phyloP scores from a whole-genome alignment of 768 basidiomycete genomes.

The Cubamyces lactineus region DNA sequence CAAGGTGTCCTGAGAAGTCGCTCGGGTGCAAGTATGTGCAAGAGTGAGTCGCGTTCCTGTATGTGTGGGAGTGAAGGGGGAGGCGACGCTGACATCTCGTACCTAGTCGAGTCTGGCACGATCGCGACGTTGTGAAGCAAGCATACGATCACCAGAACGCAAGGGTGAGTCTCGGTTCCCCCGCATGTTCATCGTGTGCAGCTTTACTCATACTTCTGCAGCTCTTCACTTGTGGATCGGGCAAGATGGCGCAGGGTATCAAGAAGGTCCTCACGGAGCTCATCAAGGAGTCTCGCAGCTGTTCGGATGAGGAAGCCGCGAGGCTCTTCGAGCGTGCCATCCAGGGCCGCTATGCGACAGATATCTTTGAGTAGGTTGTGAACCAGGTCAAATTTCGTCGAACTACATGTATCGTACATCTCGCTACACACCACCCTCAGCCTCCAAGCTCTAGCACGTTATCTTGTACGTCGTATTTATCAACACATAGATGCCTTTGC shows the following conservation, averaged over 20 bases:
- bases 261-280: constrained; percentile 42
- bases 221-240: constrained; percentile 50
- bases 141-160: constrained; percentile 38
- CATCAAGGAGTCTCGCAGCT: constrained; percentile 33
- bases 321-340: constrained; percentile 39
- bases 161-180: constrained; percentile 33
- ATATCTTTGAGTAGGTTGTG: constrained; percentile 48
- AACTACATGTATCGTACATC: no score
- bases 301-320: constrained; percentile 35
- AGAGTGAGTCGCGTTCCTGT: constrained; percentile 30
- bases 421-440: no score
- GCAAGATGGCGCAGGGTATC: constrained; percentile 43
- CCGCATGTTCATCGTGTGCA: background rate
- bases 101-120: constrained; percentile 46
- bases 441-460: no score
- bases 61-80: background rate
- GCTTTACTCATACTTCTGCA: constrained; percentile 23
- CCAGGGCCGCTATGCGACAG: constrained; percentile 47
- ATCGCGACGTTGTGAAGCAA: constrained; percentile 40
- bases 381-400: no score
- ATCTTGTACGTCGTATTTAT: no score
- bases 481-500: no score
- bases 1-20: constrained; percentile 27
- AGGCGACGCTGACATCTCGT: background rate
- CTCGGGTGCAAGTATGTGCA: constrained; percentile 36